Conservation (phyloP, 2,329 filamentous ascomycete species). For the Phialophora macrospora region DNA sequence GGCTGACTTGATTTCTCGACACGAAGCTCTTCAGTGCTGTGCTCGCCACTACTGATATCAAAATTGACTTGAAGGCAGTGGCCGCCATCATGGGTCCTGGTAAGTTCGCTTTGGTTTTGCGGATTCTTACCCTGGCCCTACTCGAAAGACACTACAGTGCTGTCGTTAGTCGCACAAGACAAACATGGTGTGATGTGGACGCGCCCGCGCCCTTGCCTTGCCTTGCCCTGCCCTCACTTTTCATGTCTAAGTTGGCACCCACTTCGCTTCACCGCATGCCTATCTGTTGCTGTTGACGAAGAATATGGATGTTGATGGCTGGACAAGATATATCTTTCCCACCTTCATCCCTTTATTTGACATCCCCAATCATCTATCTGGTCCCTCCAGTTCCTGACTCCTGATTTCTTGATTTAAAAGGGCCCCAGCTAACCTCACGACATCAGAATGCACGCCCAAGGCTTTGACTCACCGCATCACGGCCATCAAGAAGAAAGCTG, state of each 20-base stretch:
- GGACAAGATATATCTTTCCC: background rate
- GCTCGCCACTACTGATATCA: background rate
- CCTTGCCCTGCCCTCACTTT: background rate
- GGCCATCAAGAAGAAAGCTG: slow-evolving; percentile 14
- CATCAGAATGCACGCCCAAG: slow-evolving; percentile 29
- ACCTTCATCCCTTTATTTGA: background rate
- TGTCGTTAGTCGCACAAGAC: background rate
- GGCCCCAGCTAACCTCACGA: background rate
- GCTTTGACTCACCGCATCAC: slow-evolving; percentile 24
- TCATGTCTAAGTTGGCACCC: background rate
- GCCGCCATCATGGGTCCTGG: slow-evolving; percentile 12
- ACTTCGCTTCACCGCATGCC: background rate
- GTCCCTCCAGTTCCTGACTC: no score
- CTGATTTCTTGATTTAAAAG: background rate
- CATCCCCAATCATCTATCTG: no score
- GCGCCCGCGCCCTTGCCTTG: background rate
- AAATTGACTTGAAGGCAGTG: background rate
- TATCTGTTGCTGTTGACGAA: background rate
- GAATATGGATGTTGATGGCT: background rate
- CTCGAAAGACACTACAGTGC: background rate
- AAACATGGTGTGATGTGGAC: background rate
- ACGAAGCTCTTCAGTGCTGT: slow-evolving; percentile 8
- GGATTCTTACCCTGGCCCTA: background rate
- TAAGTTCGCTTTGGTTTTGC: background rate
- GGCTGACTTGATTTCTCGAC: background rate